phyloP scores from a whole-genome alignment of 169 alveolate species.

The Cryptosporidium bovis region DNA sequence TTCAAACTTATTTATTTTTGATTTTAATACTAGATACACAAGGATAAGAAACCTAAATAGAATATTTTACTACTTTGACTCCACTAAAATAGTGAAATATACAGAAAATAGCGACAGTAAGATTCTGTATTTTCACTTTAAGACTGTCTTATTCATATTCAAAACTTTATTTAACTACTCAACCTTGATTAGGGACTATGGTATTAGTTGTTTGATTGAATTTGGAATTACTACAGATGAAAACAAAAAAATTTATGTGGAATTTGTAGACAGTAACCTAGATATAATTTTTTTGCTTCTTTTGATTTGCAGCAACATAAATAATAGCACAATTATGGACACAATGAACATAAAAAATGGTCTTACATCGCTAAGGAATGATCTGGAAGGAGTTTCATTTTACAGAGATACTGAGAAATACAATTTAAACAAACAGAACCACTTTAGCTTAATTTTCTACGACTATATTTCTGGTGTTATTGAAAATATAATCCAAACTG shows the following conservation, averaged over 20 bases:
- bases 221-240: neutral
- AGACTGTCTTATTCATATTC: conserved; percentile 14
- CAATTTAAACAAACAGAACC: neutral
- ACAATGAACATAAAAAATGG: conserved; percentile 5
- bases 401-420: neutral
- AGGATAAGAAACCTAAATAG: neutral
- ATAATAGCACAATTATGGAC: neutral
- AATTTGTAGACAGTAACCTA: conserved; percentile 20
- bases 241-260: no score
- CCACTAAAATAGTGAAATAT: no score
- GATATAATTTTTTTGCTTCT: conserved; percentile 22
- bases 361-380: conserved; percentile 4
- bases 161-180: conserved; percentile 17
- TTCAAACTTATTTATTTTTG: no score
- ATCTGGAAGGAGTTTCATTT: neutral
- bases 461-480: no score
- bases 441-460: neutral
- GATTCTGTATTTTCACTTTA: conserved; percentile 1
- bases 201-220: neutral
- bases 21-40: neutral
- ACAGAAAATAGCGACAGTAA: neutral
- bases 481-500: no score
- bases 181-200: conserved; percentile 9
- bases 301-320: neutral
- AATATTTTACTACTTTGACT: conserved; percentile 19